A percentile compares a stretch with the other conserved stretches of the same genome.
These are phyloP conservation scores for Candida incommunis DNA, from an alignment of 805 yeast genomes.

Conservation along the genomic window DNA sequence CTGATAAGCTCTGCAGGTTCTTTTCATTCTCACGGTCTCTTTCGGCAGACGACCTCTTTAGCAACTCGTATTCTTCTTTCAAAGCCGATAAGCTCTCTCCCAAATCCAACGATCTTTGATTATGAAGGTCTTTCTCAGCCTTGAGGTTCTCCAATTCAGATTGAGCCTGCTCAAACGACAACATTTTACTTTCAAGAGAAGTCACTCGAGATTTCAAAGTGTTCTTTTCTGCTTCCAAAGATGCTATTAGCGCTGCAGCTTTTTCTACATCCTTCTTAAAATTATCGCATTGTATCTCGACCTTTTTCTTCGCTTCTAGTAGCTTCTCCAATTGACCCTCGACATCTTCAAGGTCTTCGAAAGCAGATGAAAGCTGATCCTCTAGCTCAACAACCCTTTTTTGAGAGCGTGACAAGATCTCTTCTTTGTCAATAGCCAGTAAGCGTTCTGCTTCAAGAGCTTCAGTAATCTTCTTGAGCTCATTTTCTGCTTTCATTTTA, in stretches of 20 bases:
- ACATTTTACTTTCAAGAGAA: conserved; percentile 18
- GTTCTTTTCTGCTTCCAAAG: conserved; percentile 23
- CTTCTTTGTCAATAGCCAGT: conserved; percentile 33
- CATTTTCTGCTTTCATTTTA: conserved; percentile 14
- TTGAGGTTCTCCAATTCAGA: conserved; percentile 9
- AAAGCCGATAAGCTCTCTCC: not conserved
- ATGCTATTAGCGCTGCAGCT: conserved; percentile 22
- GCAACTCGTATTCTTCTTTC: not conserved
- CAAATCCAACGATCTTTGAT: conserved; percentile 5
- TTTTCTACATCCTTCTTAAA: conserved; percentile 21
- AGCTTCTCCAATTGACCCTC: conserved; percentile 19
- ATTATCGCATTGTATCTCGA: conserved; percentile 19
- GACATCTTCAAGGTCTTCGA: conserved; percentile 21
- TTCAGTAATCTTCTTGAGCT: conserved; percentile 18
- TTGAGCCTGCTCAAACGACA: conserved; percentile 10
- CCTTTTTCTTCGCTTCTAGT: conserved; percentile 18
- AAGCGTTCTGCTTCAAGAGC: conserved; percentile 26
- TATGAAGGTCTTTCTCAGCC: not conserved
- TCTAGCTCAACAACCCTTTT: conserved; percentile 26
- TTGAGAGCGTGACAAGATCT: conserved; percentile 29
- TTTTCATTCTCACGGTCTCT: not conserved
- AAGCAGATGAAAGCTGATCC: conserved; percentile 17
- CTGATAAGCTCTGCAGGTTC: not conserved
- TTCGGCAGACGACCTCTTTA: conserved; percentile 8
- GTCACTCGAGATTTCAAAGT: conserved; percentile 18